Conservation (phyloP, 108 stramenopile genomes). For the Nannochloropsis gaditana region DNA sequence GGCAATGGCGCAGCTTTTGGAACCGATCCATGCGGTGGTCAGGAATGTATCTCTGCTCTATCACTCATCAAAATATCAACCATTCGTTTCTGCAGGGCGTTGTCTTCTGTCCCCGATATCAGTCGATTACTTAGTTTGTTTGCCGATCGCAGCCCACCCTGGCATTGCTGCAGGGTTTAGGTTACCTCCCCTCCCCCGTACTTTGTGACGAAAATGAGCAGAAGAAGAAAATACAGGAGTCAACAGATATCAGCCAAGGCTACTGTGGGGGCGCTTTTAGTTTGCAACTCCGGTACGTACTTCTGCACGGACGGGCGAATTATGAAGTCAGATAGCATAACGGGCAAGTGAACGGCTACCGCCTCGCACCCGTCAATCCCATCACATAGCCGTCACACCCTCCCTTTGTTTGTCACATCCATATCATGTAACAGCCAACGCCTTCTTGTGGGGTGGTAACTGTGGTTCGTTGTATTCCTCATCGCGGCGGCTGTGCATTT, state of each 20-base stretch:
- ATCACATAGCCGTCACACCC: not conserved
- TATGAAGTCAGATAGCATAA: too few relatives aligned
- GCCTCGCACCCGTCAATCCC: not conserved
- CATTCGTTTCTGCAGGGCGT: too few relatives aligned
- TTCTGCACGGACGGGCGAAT: not conserved
- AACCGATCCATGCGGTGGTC: too few relatives aligned
- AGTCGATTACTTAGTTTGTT: too few relatives aligned
- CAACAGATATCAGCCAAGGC: slow-evolving; percentile 1
- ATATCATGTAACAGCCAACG: not conserved
- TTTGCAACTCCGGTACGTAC: not conserved
- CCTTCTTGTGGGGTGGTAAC: slow-evolving; percentile 17
- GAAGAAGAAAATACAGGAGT: not conserved
- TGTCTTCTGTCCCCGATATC: too few relatives aligned
- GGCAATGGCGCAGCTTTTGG: too few relatives aligned
- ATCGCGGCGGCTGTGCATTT: not conserved
- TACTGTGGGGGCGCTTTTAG: not conserved
- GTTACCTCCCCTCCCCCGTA: too few relatives aligned
- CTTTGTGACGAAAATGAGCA: not conserved
- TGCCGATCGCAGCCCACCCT: too few relatives aligned
- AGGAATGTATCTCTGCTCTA: too few relatives aligned
- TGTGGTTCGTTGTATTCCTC: not conserved
- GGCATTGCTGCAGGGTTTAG: too few relatives aligned
- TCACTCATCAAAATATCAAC: too few relatives aligned
- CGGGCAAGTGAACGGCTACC: too few relatives aligned
- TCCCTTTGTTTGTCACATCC: not conserved